Base-by-base conservation (phyloP, 805 yeast species). In the Saccharomyces kudriavzevii region DNA sequence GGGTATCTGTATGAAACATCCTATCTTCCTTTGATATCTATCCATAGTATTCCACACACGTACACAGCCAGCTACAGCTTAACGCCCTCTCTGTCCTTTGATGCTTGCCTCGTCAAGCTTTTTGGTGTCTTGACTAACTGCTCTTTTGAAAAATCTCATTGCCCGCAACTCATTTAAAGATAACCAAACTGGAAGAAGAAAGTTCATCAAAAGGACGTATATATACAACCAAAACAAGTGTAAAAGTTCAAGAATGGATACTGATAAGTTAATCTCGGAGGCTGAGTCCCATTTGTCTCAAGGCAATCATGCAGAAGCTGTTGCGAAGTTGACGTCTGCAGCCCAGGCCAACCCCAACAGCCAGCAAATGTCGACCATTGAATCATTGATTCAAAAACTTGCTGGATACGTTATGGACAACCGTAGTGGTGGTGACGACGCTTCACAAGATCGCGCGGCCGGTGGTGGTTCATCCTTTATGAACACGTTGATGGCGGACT, bases 1-100 rank as follows among this genome's bases (percentile, higher is more conserved):
- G 0, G 96, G 95, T 1, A 85, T 75, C 47, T 70, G 69, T 22
- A 80, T 58, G 27, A 62, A 58, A 56, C 65, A 58, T 4, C 70
- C 71, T 9, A 67, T 67, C 51, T 61, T 66, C 9, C 56, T 54
- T 49, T 61, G 62, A 53, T 63, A 63, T 29, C 53, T 52, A 24
- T 49, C 49, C 47, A 55, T 40, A 5, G 24, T 35, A 17, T 35
- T 20, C 17, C 43, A 17, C 17, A 35, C 24, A 17, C 43, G 1
- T n/a, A 35, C 22, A 17, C 24, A 35, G 43, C 43, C 11, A 35
- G 24, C 13, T 17, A 35, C 24, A 35, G 43, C 43, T 35, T 24
- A 17, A 4, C 43, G 43, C 43, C 43, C 17, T 9, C 10, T 35
- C 10, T 17, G 43, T 8, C 22, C 43, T 35, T 35, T 35, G 43